Conservation (phyloP, 371 early-diverging fungal genomes). For the Mortierella sp. region DNA sequence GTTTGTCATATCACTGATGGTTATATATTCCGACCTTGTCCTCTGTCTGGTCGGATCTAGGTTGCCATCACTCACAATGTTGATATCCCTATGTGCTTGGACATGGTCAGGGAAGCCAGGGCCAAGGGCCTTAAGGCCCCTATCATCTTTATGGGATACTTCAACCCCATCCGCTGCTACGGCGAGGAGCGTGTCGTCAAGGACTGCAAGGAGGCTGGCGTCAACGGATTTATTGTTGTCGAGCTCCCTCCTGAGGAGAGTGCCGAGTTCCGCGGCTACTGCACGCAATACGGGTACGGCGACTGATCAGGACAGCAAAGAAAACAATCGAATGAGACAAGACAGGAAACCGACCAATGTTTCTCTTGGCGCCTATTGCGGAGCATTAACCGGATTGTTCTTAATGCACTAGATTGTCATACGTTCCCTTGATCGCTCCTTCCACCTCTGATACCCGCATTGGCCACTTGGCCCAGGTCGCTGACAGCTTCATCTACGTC, state of each 20-base stretch:
- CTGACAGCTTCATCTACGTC: constrained; percentile 96
- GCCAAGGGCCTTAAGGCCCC: constrained; percentile 89
- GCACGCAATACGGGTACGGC: constrained; percentile 73
- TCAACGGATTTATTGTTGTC: constrained; percentile 97
- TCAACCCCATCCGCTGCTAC: constrained; percentile 94
- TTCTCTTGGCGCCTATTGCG: background rate
- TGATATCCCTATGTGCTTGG: constrained; percentile 85
- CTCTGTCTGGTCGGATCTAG: constrained; percentile 53
- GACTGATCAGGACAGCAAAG: background rate
- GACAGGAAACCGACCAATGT: background rate
- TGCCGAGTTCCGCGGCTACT: constrained; percentile 81
- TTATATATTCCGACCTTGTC: background rate
- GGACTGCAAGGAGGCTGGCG: constrained; percentile 86
- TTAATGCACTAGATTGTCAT: constrained; percentile 72
- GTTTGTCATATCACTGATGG: background rate
- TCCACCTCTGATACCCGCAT: constrained; percentile 91
- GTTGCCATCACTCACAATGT: constrained; percentile 83
- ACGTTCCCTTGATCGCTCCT: constrained; percentile 96
- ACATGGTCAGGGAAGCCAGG: constrained; percentile 86
- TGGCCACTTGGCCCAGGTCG: constrained; percentile 79
- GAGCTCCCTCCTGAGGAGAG: constrained; percentile 98
- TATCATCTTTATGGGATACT: constrained; percentile 98
- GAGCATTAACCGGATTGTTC: background rate
- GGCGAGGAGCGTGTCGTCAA: constrained; percentile 89
- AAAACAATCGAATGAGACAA: background rate